A percentile compares a stretch with the other conserved stretches of the same genome.
These are phyloP conservation scores for Alternaria panax DNA, from an alignment of 2,329 filamentous ascomycete species.

Conservation along the genomic window DNA sequence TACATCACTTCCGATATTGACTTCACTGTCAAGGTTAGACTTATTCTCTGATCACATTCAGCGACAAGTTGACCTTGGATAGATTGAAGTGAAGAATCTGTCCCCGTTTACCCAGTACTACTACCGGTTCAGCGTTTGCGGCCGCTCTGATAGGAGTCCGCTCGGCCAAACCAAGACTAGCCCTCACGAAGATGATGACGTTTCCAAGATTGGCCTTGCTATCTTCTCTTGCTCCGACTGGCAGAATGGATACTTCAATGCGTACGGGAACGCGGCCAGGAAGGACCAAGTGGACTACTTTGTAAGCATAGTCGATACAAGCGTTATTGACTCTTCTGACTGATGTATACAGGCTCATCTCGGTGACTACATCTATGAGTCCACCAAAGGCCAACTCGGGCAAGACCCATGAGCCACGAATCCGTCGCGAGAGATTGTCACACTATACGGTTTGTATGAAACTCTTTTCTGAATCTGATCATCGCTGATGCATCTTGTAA, in stretches of 20 bases:
- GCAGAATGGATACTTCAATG: conserved; percentile 59
- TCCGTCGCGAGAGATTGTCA: conserved; percentile 49
- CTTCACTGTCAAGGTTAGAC: conserved; percentile 71
- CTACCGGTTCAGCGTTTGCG: conserved; percentile 75
- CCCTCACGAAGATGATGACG: conserved; percentile 63
- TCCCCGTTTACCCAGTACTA: conserved; percentile 71
- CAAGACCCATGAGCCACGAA: conserved; percentile 30
- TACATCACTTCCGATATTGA: conserved; percentile 78
- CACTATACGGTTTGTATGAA: conserved; percentile 42
- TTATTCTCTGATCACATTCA: background rate
- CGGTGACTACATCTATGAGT: conserved; percentile 56
- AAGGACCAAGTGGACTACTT: conserved; percentile 65
- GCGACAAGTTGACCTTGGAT: conserved; percentile 18
- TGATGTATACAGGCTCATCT: conserved; percentile 49
- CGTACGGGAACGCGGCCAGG: conserved; percentile 52
- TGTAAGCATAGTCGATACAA: conserved; percentile 29
- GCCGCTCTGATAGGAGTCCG: conserved; percentile 66
- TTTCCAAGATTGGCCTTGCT: conserved; percentile 67
- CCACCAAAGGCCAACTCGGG: conserved; percentile 38
- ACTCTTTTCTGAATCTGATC: background rate
- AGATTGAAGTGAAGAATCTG: conserved; percentile 71
- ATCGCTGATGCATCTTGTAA: conserved; percentile 15
- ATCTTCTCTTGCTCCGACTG: conserved; percentile 73
- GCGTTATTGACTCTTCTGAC: background rate
- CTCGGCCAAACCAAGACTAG: conserved; percentile 75